Conservation (phyloP, 2,329 filamentous ascomycete species). For the Sclerotinia spermophila region DNA sequence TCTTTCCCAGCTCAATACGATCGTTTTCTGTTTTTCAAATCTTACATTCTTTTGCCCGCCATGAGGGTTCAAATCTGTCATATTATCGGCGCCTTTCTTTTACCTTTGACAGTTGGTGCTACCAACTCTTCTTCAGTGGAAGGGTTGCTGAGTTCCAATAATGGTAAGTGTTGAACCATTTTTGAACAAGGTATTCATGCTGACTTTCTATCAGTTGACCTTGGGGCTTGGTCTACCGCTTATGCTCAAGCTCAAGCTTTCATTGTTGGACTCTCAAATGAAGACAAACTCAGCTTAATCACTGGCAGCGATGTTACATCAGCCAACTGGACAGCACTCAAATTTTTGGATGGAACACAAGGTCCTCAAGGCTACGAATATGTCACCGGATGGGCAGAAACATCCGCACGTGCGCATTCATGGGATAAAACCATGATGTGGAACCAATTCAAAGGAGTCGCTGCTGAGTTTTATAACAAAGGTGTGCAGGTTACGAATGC, state of each 20-base stretch:
- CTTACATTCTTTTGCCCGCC: background rate
- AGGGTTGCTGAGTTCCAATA: background rate
- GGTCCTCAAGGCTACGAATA: slow-evolving; percentile 25
- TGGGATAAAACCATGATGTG: slow-evolving; percentile 24
- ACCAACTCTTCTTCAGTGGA: background rate
- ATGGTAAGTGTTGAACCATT: background rate
- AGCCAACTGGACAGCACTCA: slow-evolving; percentile 25
- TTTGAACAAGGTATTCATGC: background rate
- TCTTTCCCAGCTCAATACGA: too few species aligned
- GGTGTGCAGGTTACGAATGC: slow-evolving; percentile 22
- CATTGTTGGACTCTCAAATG: slow-evolving; percentile 41
- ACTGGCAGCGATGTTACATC: slow-evolving; percentile 31
- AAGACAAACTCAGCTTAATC: slow-evolving; percentile 43
- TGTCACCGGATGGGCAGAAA: slow-evolving; percentile 22
- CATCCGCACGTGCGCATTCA: slow-evolving; percentile 20
- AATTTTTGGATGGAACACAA: slow-evolving; percentile 21
- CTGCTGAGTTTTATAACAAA: slow-evolving; percentile 24
- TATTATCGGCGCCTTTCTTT: slow-evolving; percentile 8
- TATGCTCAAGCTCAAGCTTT: slow-evolving; percentile 40
- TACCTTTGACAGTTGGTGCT: background rate
- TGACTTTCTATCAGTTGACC: slow-evolving; percentile 15
- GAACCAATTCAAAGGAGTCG: slow-evolving; percentile 23
- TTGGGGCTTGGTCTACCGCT: slow-evolving; percentile 39
- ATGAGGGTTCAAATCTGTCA: slow-evolving; percentile 4
- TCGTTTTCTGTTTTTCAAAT: background rate